Base-by-base conservation (phyloP, 805 yeast species). In the Helenozyma rhizophorensis region DNA sequence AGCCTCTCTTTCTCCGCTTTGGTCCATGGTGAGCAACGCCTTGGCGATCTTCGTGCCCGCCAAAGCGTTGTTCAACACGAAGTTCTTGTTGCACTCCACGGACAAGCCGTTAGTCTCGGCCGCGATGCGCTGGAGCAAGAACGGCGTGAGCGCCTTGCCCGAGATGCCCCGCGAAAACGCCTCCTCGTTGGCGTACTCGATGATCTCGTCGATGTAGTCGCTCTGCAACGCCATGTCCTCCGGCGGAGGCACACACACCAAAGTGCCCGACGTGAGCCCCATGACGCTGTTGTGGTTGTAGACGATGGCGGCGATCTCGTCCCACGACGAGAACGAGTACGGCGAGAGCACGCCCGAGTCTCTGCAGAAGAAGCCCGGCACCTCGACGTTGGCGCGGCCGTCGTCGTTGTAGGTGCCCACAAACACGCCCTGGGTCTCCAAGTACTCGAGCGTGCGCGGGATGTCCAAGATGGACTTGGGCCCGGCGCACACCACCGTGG, bases 401-500 rank as follows among this genome's bases (percentile, higher is more conserved):
- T 45, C 46, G 6, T 74, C 73, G 10, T 80, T 78, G 38, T 58
- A 60, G 0, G 96, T 87, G 4, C 81, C 74, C 7, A 87, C 95
- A 47, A 81, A 82, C 1, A 87, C 95, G 10, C 96, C 96, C 57
- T 86, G 88, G 0, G 96, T 87, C 55, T 87, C 96, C 33, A 87
- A 64, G 50, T 80, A 85, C 54, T 87, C 96, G 71, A 86, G 68
- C 0, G 96, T 88, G 42, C 82, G 68, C 8, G 72, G 77, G 34
- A 88, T 80, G 49, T 87, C 96, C 35, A 87, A 62, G 32, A 87
- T 86, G 23, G 88, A 78, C 53, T 87, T 87, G 2, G 96, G 95
- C 0, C 96, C 96, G 6, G 95, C 80, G 53, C 96, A 87, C 8
- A 87, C 89, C n/a, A 87, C 96, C 0, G 87, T 78, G 1, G 87